Evolutionary conservation across 805 yeast genomes (phyloP).

Genomic region (Yarrowia divulgata): DNA sequence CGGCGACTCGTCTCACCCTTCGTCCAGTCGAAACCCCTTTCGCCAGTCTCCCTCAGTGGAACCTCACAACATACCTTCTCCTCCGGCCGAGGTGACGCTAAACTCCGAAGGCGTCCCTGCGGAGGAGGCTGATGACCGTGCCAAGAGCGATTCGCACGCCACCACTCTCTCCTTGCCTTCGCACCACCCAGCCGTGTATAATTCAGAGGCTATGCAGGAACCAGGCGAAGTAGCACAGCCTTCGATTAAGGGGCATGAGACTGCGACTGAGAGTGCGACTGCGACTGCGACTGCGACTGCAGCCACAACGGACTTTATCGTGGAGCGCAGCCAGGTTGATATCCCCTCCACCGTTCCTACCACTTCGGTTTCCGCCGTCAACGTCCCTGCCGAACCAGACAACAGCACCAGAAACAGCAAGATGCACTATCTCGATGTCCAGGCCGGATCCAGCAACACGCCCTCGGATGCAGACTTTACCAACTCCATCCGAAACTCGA

Average conservation of each 20-base stretch:
- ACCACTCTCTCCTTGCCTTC: background rate
- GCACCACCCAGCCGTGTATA: background rate
- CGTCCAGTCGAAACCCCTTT: conserved; percentile 9
- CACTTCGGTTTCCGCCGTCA: background rate
- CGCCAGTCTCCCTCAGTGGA: background rate
- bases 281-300: background rate
- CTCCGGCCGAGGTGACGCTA: conserved; percentile 1
- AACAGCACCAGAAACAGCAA: background rate
- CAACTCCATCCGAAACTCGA: conserved; percentile 17
- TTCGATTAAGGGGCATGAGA: background rate
- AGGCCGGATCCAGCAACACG: background rate
- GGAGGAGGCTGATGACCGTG: background rate
- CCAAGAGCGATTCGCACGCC: background rate
- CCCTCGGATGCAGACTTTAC: conserved; percentile 10
- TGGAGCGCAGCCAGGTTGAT: conserved; percentile 10
- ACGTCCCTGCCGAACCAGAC: background rate
- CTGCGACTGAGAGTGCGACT: background rate
- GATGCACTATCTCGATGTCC: conserved; percentile 21
- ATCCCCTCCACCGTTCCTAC: conserved; percentile 10
- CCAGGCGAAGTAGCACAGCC: conserved; percentile 31
- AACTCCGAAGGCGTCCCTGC: background rate
- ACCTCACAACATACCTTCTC: conserved; percentile 3
- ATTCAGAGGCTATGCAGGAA: conserved; percentile 30
- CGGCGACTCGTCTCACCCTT: too few species aligned
- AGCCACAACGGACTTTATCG: background rate